A percentile compares a stretch with the other conserved stretches of the same genome.
These are phyloP conservation scores for Candida khao-thaluensis DNA, from an alignment of 805 yeast genomes.

Conservation along the genomic window DNA sequence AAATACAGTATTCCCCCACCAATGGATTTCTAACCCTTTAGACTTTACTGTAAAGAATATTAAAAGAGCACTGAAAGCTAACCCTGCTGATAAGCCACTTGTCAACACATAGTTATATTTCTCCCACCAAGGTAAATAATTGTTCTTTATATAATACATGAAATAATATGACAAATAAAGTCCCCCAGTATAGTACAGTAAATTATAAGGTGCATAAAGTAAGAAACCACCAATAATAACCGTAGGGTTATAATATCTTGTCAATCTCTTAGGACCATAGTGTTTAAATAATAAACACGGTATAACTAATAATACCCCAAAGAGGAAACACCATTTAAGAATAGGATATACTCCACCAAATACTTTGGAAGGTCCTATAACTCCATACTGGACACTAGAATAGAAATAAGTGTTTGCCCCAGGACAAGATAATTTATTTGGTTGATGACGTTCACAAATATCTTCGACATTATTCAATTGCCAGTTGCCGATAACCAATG, in stretches of 20 bases:
- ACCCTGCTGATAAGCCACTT: slow-evolving; percentile 60
- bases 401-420: slow-evolving; percentile 51
- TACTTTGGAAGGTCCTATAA: slow-evolving; percentile 57
- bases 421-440: slow-evolving; percentile 38
- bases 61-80: slow-evolving; percentile 58
- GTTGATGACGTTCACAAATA: slow-evolving; percentile 36
- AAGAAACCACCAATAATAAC: slow-evolving; percentile 51
- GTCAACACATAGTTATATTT: slow-evolving; percentile 66
- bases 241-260: slow-evolving; percentile 53
- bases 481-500: slow-evolving; percentile 40
- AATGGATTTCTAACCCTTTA: slow-evolving; percentile 40
- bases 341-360: slow-evolving; percentile 55
- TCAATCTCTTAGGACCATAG: slow-evolving; percentile 31
- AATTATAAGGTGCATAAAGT: slow-evolving; percentile 50
- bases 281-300: slow-evolving; percentile 38
- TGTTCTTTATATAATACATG: slow-evolving; percentile 52
- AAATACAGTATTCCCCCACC: slow-evolving; percentile 63
- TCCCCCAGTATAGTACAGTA: slow-evolving; percentile 57
- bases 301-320: slow-evolving; percentile 46
- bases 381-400: slow-evolving; percentile 55
- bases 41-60: slow-evolving; percentile 55
- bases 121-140: slow-evolving; percentile 63
- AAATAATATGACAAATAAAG: slow-evolving; percentile 56
- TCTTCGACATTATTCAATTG: slow-evolving; percentile 36
- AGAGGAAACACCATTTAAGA: slow-evolving; percentile 56